Evolutionary conservation across 2,329 filamentous ascomycete genomes (phyloP), one percentile per base, ranked within the genome.

Genomic region (Leptosphaerulina australis): DNA sequence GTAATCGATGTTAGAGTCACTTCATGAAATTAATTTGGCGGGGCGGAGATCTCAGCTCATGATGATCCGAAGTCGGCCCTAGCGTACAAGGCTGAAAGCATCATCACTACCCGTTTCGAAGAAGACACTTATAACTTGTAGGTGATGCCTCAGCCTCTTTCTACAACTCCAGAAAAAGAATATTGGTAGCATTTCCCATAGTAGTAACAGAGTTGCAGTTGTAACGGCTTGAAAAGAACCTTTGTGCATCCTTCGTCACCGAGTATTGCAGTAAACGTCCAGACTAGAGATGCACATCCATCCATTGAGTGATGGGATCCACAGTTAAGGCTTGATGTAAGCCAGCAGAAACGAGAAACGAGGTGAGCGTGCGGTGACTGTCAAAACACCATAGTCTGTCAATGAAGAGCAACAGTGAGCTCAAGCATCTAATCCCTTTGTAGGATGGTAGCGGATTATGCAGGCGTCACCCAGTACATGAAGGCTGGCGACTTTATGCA

Each of bases 11-110:
- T 50, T 56, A 53, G 56, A 62, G 59, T 64, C 58, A 63, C 50
- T 48, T 41, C 43, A 37, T 46, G 53, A 58, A 59, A 53, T 60
- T 60, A 47, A 58, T 61, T 58, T 55, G 57, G 49, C 49, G 60
- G 55, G 60, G 59, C 49, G 45, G 55, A 59, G 55, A 39, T 55
- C 50, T 51, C 50, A 52, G 54, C n/a, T 51, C 34, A 50, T 25
- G 15, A 36, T 37, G 36, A 48, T 24, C 58, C 58, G 58, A 58
- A 37, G 34, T 46, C 49, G 38, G 52, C 48, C 33, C 36, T 44
- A 40, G 38, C 37, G 36, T 34, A 30, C 36, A 45, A 45, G 47
- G 47, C 47, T 44, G 47, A 45, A 30, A n/a, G 45, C 40, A 28
- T 38, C 39, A 31, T 36, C 29, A 44, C 11, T 22, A 29, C 30